Base-by-base conservation (phyloP, 371 early-diverging fungal species). In the Enterospora canceri region DNA sequence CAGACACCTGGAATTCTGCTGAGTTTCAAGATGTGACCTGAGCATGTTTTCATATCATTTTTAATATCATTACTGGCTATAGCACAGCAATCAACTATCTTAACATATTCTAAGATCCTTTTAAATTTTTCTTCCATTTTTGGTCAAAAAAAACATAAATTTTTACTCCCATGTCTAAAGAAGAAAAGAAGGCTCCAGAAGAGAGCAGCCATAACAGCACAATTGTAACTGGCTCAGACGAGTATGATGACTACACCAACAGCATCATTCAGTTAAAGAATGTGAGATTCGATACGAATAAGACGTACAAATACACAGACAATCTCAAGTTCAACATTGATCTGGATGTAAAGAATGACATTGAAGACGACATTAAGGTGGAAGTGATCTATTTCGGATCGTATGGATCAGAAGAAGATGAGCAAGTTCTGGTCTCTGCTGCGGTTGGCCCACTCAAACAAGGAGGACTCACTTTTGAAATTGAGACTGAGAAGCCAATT, bases 391-490 rank as follows among this genome's bases (percentile, higher is more conserved):
- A 72, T 59, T 55, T 46, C 40, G 73, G 55, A 32, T 55, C 62
- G 50, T 55, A 60, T 5, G 49, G 57, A 3, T 68, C 59, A 0
- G 74, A 74, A 16, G 54, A 70, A 32, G 60, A 71, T 35, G 79
- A 79, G 40, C 80, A 80, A 50, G 58, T 70, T 30, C 34, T 80
- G n/a, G 67, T 65, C 30, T 40, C 65, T 21, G 64, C 56, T 18
- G 60, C 48, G n/a, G 65, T 76, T 59, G 77, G 71, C 8, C 72
- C 70, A 5, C 67, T 80, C 48, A 72, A 71, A 4, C 57, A 56
- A 23, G 60, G 80, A 29, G 68, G 71, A 26, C 56, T 72, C 3
- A 65, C 70, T 47, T 76, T 80, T 75, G 58, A 56, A 8, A 30
- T 80, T 15, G 74, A 74, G 24, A 58, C 73, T 15, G 64, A 63